phyloP scores from a whole-genome alignment of 1,139 yeast genomes.

The Saccharomycopsis hybrid region DNA sequence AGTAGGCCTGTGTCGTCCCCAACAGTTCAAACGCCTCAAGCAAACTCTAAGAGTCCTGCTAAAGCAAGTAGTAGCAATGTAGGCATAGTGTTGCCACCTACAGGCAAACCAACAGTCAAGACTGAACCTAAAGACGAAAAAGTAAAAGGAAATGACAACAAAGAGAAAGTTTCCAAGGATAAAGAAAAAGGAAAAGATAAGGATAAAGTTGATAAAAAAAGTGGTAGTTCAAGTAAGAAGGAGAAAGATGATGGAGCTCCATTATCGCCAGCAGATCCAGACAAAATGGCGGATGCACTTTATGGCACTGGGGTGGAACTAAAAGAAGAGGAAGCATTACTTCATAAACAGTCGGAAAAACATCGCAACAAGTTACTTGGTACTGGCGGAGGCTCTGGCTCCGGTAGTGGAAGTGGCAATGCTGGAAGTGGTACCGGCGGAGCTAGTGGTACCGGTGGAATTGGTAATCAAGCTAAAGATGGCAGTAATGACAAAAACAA shows the following conservation, averaged over 20 bases:
- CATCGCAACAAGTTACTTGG: slow-evolving; percentile 2
- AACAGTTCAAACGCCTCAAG: too few relatives aligned
- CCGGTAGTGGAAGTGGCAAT: neutral
- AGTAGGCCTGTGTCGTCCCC: too few relatives aligned
- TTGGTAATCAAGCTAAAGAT: too few relatives aligned
- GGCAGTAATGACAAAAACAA: slow-evolving; percentile 9
- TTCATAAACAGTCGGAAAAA: slow-evolving; percentile 23
- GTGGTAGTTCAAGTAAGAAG: neutral
- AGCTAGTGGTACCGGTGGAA: too few relatives aligned
- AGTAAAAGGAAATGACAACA: too few relatives aligned
- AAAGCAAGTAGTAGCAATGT: too few relatives aligned
- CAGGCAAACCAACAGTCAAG: too few relatives aligned
- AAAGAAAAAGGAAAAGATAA: neutral
- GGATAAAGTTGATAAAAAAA: neutral
- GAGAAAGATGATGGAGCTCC: slow-evolving; percentile 21
- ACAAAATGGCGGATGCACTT: slow-evolving; percentile 82
- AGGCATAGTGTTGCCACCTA: too few relatives aligned
- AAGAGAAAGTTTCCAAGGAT: too few relatives aligned
- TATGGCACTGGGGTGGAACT: slow-evolving; percentile 92
- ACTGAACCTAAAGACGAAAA: too few relatives aligned
- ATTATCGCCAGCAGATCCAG: slow-evolving; percentile 53
- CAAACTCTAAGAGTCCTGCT: too few relatives aligned
- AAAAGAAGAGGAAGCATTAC: slow-evolving; percentile 77
- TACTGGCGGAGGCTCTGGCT: too few relatives aligned
- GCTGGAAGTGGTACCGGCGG: slow-evolving; percentile 12